Evolutionary conservation across 2,329 filamentous ascomycete species (phyloP).

Genomic region (Colletotrichum abscissum): DNA sequence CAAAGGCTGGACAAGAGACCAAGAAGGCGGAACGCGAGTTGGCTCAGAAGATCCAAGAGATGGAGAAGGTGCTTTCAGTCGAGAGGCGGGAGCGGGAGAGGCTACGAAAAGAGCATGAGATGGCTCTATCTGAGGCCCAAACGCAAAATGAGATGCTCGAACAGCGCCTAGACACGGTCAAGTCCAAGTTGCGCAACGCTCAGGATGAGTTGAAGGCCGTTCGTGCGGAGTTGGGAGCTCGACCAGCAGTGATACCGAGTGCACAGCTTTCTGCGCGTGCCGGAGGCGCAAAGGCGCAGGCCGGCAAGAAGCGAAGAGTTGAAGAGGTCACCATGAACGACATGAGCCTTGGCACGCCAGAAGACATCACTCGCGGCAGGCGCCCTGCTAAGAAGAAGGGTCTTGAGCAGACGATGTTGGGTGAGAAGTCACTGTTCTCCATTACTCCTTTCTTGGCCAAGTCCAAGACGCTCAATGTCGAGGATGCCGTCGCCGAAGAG

Average conservation of each 20-base stretch:
- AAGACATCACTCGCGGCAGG: conserved; percentile 53
- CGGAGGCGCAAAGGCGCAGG: conserved; percentile 41
- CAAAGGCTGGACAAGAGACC: conserved; percentile 68
- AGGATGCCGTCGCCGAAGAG: conserved; percentile 47
- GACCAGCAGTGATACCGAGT: conserved; percentile 36
- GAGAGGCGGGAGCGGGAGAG: conserved; percentile 61
- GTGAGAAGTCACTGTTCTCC: conserved; percentile 92
- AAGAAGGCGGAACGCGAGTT: conserved; percentile 56
- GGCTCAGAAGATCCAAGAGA: conserved; percentile 46
- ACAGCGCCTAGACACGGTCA: conserved; percentile 76
- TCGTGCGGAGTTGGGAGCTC: conserved; percentile 53
- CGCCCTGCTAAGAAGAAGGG: conserved; percentile 66
- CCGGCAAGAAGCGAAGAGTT: conserved; percentile 56
- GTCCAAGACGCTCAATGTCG: conserved; percentile 63
- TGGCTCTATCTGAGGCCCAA: conserved; percentile 69
- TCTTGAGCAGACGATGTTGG: conserved; percentile 69
- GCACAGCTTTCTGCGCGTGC: neutral
- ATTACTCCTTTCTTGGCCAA: conserved; percentile 94
- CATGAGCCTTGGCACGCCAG: conserved; percentile 58
- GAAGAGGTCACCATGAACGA: conserved; percentile 59
- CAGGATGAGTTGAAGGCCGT: conserved; percentile 78
- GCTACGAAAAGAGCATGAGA: conserved; percentile 58
- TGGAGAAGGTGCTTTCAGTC: conserved; percentile 48
- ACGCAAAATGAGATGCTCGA: conserved; percentile 74
- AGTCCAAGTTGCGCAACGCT: conserved; percentile 74